Conservation (phyloP, 495 filamentous ascomycete genomes). For the Elasticomyces elasticus region DNA sequence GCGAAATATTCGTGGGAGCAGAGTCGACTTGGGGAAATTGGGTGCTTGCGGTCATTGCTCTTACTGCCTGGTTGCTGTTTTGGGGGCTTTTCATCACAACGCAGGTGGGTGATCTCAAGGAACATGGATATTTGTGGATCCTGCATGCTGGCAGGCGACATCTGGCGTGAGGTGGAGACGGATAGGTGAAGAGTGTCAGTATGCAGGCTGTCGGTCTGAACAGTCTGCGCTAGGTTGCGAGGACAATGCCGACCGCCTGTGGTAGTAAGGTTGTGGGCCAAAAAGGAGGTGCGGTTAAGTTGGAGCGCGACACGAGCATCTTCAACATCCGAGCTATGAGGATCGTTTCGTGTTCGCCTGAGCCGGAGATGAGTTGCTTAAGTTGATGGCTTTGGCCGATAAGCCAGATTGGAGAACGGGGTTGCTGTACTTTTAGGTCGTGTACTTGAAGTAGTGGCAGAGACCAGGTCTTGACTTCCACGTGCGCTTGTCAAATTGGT, state of each 20-base stretch:
- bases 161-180: background rate
- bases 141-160: background rate
- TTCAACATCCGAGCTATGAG: too few relatives aligned
- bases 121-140: background rate
- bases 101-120: background rate
- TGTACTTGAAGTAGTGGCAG: background rate
- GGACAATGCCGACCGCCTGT: too few relatives aligned
- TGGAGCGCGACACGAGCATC: too few relatives aligned
- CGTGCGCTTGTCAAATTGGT: constrained; percentile 7
- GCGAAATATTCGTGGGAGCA: background rate
- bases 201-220: too few relatives aligned
- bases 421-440: background rate
- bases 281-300: too few relatives aligned
- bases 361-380: background rate
- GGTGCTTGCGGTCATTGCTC: background rate
- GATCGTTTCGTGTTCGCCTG: background rate
- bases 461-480: background rate
- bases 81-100: background rate
- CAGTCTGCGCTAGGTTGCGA: too few relatives aligned
- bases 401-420: constrained; percentile 5
- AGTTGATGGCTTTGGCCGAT: constrained; percentile 4
- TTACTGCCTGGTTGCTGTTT: background rate
- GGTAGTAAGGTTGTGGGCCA: too few relatives aligned
- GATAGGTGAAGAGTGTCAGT: too few relatives aligned
- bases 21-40: background rate